phyloP scores from a whole-genome alignment of 306 rosid species.

The cucumber (Cucumis sativus) region DNA sequence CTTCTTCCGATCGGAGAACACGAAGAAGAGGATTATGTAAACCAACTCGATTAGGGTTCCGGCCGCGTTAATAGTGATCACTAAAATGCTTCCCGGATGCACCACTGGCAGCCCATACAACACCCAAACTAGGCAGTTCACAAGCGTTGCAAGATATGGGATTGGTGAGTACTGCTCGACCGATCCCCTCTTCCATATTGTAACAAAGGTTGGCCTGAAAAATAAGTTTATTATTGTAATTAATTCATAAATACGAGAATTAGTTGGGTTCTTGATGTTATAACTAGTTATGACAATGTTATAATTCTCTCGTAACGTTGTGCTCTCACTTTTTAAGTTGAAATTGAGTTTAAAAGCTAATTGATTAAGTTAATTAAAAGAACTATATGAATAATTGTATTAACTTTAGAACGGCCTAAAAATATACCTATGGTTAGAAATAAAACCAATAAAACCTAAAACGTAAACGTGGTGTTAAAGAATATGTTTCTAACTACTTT shows the following conservation, averaged over 20 bases:
- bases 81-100: constrained; percentile 47
- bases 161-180: constrained; percentile 70
- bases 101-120: constrained; percentile 72
- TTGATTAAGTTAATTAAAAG: too few species aligned
- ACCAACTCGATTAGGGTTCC: constrained; percentile 42
- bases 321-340: too few species aligned
- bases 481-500: too few species aligned
- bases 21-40: constrained; percentile 47
- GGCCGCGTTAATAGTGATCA: constrained; percentile 58
- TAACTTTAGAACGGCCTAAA: too few species aligned
- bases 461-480: too few species aligned
- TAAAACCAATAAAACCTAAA: too few species aligned
- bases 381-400: too few species aligned
- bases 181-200: constrained; percentile 61
- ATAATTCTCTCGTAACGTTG: not conserved
- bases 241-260: not conserved
- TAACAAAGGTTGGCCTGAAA: constrained; percentile 53
- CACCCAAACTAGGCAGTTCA: constrained; percentile 79
- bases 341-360: too few species aligned
- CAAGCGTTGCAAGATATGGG: constrained; percentile 69
- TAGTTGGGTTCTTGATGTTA: not conserved
- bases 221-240: not conserved
- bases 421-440: too few species aligned
- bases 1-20: constrained; percentile 39
- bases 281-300: not conserved